Evolutionary conservation across 495 filamentous ascomycete species (phyloP).

Genomic region (Tuber aestivum): DNA sequence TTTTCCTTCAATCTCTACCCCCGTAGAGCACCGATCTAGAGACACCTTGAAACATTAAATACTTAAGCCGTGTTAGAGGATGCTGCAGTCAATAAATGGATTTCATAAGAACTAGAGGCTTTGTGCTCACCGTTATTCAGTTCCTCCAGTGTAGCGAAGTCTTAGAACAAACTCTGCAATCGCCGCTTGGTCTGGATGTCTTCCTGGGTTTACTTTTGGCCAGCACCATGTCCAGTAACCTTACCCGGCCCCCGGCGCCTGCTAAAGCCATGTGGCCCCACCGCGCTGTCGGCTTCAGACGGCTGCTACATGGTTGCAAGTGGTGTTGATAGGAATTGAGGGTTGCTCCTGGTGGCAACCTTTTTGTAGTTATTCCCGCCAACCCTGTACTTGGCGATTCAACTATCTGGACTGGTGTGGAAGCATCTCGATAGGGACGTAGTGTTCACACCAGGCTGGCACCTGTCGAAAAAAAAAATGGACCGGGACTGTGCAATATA

Average conservation of each 20-base stretch:
- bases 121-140: conserved; percentile 30
- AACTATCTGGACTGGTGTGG: too few species aligned
- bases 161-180: conserved; percentile 28
- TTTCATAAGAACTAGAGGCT: neutral
- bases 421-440: too few species aligned
- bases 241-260: conserved; percentile 19
- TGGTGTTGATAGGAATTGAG: neutral
- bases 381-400: too few species aligned
- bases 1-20: conserved; percentile 18
- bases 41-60: conserved; percentile 33
- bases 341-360: neutral
- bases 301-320: neutral
- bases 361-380: neutral
- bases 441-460: too few species aligned
- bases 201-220: conserved; percentile 5
- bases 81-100: neutral
- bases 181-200: conserved; percentile 22
- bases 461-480: too few species aligned
- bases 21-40: conserved; percentile 24
- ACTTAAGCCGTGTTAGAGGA: conserved; percentile 16
- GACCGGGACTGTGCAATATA: too few species aligned
- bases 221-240: conserved; percentile 1
- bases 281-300: neutral
- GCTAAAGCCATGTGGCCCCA: conserved; percentile 14
- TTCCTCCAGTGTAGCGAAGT: conserved; percentile 27